Percentiles rank a stretch among this genome's conserved stretches.
Evolutionary conservation across 2,329 filamentous ascomycete genomes (phyloP).

Genomic region (Paradendryphiella salina): DNA sequence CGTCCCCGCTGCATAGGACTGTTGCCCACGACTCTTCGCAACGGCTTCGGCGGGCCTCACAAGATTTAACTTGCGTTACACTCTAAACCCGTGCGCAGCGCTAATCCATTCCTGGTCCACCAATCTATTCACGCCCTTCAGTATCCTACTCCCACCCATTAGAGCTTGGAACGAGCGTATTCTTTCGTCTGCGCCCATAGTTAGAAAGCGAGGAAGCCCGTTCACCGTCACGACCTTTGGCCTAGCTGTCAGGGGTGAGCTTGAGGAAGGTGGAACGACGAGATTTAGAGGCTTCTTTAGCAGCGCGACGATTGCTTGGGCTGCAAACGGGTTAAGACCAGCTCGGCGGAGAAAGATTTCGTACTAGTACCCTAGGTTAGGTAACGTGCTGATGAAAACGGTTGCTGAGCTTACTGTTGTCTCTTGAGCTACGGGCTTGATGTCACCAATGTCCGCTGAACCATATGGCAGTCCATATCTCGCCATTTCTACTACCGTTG

Average conservation of each 20-base stretch:
- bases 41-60: not conserved
- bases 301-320: constrained; percentile 62
- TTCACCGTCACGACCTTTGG: constrained; percentile 15
- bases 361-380: constrained; percentile 49
- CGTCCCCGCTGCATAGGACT: not conserved
- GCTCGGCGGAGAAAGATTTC: constrained; percentile 67
- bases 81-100: constrained; percentile 41
- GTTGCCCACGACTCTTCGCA: not conserved
- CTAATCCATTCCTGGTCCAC: constrained; percentile 58
- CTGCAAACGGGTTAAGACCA: constrained; percentile 72
- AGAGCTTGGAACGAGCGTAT: constrained; percentile 55
- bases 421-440: constrained; percentile 58
- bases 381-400: not conserved
- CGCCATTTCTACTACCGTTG: constrained; percentile 39
- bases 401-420: constrained; percentile 48
- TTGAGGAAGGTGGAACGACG: constrained; percentile 6
- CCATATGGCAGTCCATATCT: constrained; percentile 41
- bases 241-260: constrained; percentile 1
- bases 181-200: constrained; percentile 59
- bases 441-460: constrained; percentile 34
- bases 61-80: constrained; percentile 9
- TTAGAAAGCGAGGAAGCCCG: constrained; percentile 60
- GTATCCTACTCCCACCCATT: constrained; percentile 59
- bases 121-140: constrained; percentile 56
- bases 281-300: constrained; percentile 29